Conservation (phyloP, 2,329 filamentous ascomycete species). For the Beauveria varroae region DNA sequence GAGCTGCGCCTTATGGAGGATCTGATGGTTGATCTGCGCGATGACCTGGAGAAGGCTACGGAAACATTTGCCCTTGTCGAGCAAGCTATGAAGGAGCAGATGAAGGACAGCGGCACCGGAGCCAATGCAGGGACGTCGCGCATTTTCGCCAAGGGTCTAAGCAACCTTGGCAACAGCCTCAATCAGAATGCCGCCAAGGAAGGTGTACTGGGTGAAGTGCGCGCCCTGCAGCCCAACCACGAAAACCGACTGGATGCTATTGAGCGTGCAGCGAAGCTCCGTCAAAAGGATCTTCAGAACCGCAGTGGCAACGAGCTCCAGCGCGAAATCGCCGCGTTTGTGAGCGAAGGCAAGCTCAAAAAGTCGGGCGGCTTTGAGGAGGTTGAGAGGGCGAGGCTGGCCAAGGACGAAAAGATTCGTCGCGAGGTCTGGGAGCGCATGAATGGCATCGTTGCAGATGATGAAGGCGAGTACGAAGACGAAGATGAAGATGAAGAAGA, state of each 20-base stretch:
- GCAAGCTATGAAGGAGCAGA: slow-evolving; percentile 96
- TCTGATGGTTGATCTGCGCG: slow-evolving; percentile 81
- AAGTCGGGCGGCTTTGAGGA: slow-evolving; percentile 95
- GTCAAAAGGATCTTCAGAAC: slow-evolving; percentile 79
- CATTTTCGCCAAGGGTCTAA: slow-evolving; percentile 48
- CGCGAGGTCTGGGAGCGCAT: slow-evolving; percentile 68
- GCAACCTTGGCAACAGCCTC: slow-evolving; percentile 43
- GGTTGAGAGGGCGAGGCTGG: slow-evolving; percentile 73
- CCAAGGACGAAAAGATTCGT: slow-evolving; percentile 80
- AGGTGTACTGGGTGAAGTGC: slow-evolving; percentile 83
- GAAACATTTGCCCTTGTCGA: slow-evolving; percentile 94
- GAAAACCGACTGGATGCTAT: slow-evolving; percentile 90
- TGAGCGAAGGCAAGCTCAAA: slow-evolving; percentile 85
- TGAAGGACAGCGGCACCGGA: slow-evolving; percentile 60
- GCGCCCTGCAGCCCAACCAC: slow-evolving; percentile 89
- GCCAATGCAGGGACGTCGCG: slow-evolving; percentile 43
- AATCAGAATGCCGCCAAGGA: slow-evolving; percentile 84
- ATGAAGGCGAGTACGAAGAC: slow-evolving; percentile 19
- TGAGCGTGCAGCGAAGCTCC: slow-evolving; percentile 86
- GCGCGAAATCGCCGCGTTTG: slow-evolving; percentile 77
- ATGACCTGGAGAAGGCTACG: slow-evolving; percentile 89
- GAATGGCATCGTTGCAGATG: slow-evolving; percentile 45
- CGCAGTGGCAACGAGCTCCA: slow-evolving; percentile 70
- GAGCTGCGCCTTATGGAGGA: slow-evolving; percentile 96
- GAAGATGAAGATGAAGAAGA: slow-evolving; percentile 17